A percentile compares a stretch with the other conserved stretches of the same genome.
phyloP scores from a whole-genome alignment of 1,139 yeast genomes.

The Taphrina deformans region DNA sequence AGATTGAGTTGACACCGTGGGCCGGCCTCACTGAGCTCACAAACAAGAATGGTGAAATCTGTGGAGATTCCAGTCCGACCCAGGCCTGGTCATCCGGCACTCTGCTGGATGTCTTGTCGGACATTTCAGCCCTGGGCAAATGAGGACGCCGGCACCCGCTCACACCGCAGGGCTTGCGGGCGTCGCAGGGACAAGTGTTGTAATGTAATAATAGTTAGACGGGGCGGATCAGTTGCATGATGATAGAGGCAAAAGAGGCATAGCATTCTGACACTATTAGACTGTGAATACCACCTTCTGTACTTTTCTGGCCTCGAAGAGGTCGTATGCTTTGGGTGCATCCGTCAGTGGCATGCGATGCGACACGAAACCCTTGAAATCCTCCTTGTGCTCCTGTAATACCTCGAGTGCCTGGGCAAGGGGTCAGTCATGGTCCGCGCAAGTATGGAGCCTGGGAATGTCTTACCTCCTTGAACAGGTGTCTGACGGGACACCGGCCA shows the following conservation, averaged over 20 bases:
- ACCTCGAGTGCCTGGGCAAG: constrained; percentile 25
- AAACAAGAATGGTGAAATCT: constrained; percentile 77
- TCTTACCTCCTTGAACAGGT: constrained; percentile 10
- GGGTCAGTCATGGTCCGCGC: too few relatives aligned
- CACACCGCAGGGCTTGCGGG: too few relatives aligned
- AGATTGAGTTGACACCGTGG: constrained; percentile 80
- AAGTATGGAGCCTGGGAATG: too few relatives aligned
- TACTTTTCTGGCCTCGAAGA: constrained; percentile 58
- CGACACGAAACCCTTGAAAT: constrained; percentile 42
- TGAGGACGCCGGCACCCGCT: too few relatives aligned
- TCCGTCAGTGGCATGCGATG: constrained; percentile 39
- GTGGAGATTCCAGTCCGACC: constrained; percentile 86
- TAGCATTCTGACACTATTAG: not conserved
- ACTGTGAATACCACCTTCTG: constrained; percentile 55
- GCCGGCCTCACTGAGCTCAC: constrained; percentile 92
- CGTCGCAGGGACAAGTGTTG: not conserved
- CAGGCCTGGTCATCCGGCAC: constrained; percentile 97
- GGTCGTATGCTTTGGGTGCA: constrained; percentile 53
- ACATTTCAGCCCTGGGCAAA: constrained; percentile 44
- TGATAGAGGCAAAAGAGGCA: not conserved
- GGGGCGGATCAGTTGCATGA: not conserved
- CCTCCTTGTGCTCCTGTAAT: constrained; percentile 3
- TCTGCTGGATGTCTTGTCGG: constrained; percentile 74
- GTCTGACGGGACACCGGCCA: constrained; percentile 19
- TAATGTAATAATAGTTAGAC: not conserved